A percentile compares a stretch with the other conserved stretches of the same genome.
phyloP scores from a whole-genome alignment of 2,329 filamentous ascomycete species.

The Colletotrichum theobromicola region DNA sequence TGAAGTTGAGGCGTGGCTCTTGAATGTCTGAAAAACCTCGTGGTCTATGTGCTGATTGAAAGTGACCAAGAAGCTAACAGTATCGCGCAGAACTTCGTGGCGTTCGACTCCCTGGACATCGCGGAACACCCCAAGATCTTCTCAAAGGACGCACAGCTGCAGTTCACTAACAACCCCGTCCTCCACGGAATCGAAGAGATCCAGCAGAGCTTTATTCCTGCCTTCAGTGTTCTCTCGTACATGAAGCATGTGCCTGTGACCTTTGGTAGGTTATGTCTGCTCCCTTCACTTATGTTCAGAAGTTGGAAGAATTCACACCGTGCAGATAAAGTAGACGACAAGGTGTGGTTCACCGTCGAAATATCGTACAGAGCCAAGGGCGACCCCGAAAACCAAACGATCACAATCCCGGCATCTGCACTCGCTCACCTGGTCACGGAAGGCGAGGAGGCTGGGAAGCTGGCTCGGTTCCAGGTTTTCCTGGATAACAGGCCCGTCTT shows the following conservation, averaged over 20 bases:
- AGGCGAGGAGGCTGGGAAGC: not conserved
- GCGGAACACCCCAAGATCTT: not conserved
- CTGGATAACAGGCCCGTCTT: not conserved
- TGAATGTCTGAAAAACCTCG: not conserved
- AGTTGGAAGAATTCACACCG: not conserved
- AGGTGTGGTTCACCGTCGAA: not conserved
- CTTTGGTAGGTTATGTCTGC: not conserved
- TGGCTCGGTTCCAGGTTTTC: not conserved
- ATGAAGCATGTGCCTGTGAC: constrained; percentile 1
- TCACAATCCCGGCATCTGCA: not conserved
- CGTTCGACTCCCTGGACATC: not conserved
- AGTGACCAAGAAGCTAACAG: not conserved
- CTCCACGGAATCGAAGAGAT: not conserved
- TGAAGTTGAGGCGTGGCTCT: not conserved
- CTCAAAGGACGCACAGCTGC: not conserved
- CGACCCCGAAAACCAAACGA: not conserved
- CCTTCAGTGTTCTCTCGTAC: not conserved
- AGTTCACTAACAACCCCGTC: not conserved
- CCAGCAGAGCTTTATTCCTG: not conserved
- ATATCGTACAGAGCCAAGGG: not conserved
- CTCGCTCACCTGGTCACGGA: not conserved
- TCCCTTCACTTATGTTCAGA: rapidly evolving
- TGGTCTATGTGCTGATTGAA: too few species aligned
- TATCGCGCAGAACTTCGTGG: not conserved
- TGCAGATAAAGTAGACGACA: not conserved